Evolutionary conservation across 768 basidiomycete species (phyloP), one percentile per base, ranked within the genome.

Genomic region (Lentinus brumalis): DNA sequence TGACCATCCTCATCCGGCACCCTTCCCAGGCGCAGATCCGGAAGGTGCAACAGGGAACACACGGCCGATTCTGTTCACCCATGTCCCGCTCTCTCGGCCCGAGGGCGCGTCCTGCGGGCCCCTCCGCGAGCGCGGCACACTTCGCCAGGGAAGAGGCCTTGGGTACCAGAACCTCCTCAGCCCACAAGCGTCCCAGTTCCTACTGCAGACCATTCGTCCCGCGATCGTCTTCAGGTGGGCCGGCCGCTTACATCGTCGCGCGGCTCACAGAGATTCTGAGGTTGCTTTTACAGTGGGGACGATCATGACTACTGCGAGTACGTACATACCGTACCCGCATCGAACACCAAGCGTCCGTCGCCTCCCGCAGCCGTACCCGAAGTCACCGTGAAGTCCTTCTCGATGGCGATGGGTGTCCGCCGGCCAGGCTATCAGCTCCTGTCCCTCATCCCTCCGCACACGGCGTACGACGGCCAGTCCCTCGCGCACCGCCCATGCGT

Each of bases 241-340:
- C 30, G 15, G 29, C 8, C n/a, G 12, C n/a, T 47, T 50, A 8
- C 18, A 41, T 35, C 38, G 6, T 21, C 29, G 41, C 11, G 15
- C 5, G 32, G n/a, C 21, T 16, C 47, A 16, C 16, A 16, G 35
- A 7, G 16, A 21, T 16, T 56, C 21, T 56, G 50, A 15, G 12
- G 12, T 31, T 39, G 41, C 46, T 7, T 16, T 1, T 9, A 50
- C 60, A 94, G 92, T 66, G 96, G 93, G 5, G 94, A 98, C 73
- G 95, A 98, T 69, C 95, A 97, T 71, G 96, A 98, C 68, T 94
- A 96, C 65, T 98, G 96, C 74, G 92, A 92, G 76, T 85, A 87
- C 69, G 77, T 78, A 70, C 85, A 88, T 71, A 65, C 74, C 63
- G 70, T 73, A 55, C 63, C 62, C 56, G 11, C 63, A 16, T 45